Percentiles rank a stretch among this genome's conserved stretches.
These are phyloP conservation scores for Yamadazyma pseudoaaseri DNA, from an alignment of 1,139 yeast species.

Conservation along the genomic window DNA sequence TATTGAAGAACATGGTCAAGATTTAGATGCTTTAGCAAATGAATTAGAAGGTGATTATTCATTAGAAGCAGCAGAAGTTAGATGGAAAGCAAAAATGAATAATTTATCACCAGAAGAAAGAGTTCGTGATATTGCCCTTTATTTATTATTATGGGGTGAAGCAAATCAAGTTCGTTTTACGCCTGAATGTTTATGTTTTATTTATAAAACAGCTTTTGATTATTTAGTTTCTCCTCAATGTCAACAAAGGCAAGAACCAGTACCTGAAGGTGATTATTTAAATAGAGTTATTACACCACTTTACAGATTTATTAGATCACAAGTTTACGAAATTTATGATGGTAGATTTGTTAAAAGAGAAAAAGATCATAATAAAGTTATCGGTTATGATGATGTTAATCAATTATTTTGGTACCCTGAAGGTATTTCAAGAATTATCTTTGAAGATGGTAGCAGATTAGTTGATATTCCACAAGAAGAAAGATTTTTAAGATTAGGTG, in stretches of 20 bases:
- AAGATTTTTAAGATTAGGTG: slow-evolving; percentile 87
- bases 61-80: slow-evolving; percentile 50
- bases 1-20: slow-evolving; percentile 48
- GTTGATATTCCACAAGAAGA: slow-evolving; percentile 89
- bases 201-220: slow-evolving; percentile 91
- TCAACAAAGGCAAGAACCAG: slow-evolving; percentile 84
- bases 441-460: slow-evolving; percentile 88
- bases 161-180: slow-evolving; percentile 96
- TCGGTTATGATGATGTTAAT: slow-evolving; percentile 98
- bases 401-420: slow-evolving; percentile 99
- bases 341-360: slow-evolving; percentile 98
- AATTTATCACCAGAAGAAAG: slow-evolving; percentile 61
- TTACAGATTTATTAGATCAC: slow-evolving; percentile 87
- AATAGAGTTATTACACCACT: slow-evolving; percentile 91
- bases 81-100: slow-evolving; percentile 53
- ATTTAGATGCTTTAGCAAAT: slow-evolving; percentile 56
- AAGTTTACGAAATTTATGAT: slow-evolving; percentile 90
- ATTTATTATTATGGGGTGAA: slow-evolving; percentile 96
- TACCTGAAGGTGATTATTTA: slow-evolving; percentile 94
- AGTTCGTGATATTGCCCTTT: slow-evolving; percentile 86
- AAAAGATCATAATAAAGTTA: slow-evolving; percentile 88
- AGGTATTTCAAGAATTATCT: slow-evolving; percentile 89
- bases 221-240: slow-evolving; percentile 85
- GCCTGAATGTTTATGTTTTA: slow-evolving; percentile 89
- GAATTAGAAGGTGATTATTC: slow-evolving; percentile 87